Percentiles rank a stretch among this genome's conserved stretches.
These are phyloP conservation scores for Dryadomyces quercus-mongolicae DNA, from an alignment of 2,329 filamentous ascomycete species.

Conservation along the genomic window DNA sequence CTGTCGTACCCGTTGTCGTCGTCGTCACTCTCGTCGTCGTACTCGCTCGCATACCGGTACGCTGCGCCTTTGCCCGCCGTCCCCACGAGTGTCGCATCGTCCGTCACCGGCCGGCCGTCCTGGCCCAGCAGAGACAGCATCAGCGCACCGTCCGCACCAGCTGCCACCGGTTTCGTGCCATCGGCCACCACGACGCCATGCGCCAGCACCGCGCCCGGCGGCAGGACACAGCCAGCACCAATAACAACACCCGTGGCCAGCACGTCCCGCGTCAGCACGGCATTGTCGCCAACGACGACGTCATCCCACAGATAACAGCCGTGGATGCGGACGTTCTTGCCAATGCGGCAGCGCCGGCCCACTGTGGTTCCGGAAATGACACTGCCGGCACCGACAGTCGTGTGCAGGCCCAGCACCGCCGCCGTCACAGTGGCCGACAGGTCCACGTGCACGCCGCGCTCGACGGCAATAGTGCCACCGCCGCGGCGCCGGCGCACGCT, in stretches of 20 bases:
- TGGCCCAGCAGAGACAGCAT: conserved; percentile 26
- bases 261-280: conserved; percentile 58
- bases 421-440: conserved; percentile 58
- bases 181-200: conserved; percentile 64
- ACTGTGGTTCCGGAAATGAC: conserved; percentile 66
- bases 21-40: conserved; percentile 29
- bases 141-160: conserved; percentile 14
- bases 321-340: conserved; percentile 67
- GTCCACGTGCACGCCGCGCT: conserved; percentile 63
- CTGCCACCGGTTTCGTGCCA: conserved; percentile 22
- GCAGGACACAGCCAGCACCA: conserved; percentile 57
- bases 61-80: conserved; percentile 35
- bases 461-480: conserved; percentile 54
- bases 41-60: conserved; percentile 23
- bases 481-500: conserved; percentile 39
- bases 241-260: conserved; percentile 62
- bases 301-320: conserved; percentile 85
- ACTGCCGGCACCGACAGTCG: conserved; percentile 61
- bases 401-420: conserved; percentile 66
- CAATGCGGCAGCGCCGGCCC: conserved; percentile 76
- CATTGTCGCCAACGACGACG: conserved; percentile 61
- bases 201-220: conserved; percentile 65
- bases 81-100: conserved; percentile 36
- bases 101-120: conserved; percentile 23
- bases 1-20: conserved; percentile 31